Evolutionary conservation across 495 filamentous ascomycete species (phyloP).

Genomic region (Melanomma pulvis-pyrius): DNA sequence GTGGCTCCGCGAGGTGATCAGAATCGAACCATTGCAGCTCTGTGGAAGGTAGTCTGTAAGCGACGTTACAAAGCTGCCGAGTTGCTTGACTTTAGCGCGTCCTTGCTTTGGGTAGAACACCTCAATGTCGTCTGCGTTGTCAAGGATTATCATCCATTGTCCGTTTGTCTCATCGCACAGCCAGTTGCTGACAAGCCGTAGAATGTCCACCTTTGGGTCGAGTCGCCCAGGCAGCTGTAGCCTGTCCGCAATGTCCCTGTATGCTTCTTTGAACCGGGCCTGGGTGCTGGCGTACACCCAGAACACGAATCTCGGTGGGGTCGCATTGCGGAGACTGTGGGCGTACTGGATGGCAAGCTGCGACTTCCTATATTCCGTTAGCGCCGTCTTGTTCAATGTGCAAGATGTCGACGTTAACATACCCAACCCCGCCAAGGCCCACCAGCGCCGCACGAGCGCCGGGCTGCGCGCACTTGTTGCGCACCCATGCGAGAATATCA

Average conservation of each 20-base stretch:
- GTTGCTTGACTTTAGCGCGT: neutral
- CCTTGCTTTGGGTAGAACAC: constrained; percentile 2
- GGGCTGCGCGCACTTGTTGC: too few relatives aligned
- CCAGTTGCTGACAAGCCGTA: constrained; percentile 19
- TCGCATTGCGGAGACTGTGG: constrained; percentile 2
- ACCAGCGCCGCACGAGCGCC: neutral
- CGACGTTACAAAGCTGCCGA: neutral
- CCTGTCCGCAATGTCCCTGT: constrained; percentile 19
- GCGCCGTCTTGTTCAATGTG: neutral
- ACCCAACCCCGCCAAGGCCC: neutral
- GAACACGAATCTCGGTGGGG: constrained; percentile 15
- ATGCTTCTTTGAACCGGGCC: constrained; percentile 20
- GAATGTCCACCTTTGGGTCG: constrained; percentile 10
- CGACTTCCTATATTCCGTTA: constrained; percentile 19
- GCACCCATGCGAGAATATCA: too few relatives aligned
- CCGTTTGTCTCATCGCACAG: constrained; percentile 13
- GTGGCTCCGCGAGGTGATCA: constrained; percentile 20
- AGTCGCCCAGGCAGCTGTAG: constrained; percentile 10
- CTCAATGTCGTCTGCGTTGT: constrained; percentile 17
- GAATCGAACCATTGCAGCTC: constrained; percentile 9
- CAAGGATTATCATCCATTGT: constrained; percentile 18
- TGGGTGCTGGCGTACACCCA: constrained; percentile 27
- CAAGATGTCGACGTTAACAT: neutral
- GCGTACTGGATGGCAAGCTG: constrained; percentile 24
- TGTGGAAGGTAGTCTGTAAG: constrained; percentile 18